Conservation (phyloP, 2,329 filamentous ascomycete species). For the Xylariaceae sp. region DNA sequence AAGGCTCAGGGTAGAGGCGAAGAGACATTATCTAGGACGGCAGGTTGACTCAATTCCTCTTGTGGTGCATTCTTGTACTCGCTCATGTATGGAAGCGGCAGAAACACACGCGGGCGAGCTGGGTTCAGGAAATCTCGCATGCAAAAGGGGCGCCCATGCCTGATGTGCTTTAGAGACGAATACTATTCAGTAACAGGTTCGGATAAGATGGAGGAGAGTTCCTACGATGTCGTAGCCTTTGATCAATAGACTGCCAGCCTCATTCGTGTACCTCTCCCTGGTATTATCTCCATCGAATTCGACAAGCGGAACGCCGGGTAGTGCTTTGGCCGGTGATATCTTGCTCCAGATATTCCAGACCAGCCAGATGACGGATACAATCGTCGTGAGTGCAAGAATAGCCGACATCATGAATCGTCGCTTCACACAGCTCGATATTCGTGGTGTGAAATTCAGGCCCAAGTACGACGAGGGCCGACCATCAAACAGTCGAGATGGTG, state of each 20-base stretch:
- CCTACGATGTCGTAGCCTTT: conserved; percentile 12
- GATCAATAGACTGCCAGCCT: conserved; percentile 7
- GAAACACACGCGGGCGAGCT: conserved; percentile 7
- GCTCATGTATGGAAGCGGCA: conserved; percentile 9
- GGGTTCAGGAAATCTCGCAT: conserved; percentile 12
- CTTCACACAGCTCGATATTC: background rate
- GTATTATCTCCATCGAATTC: conserved; percentile 14
- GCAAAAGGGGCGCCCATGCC: conserved; percentile 10
- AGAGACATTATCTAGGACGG: conserved; percentile 9
- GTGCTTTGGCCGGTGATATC: conserved; percentile 9
- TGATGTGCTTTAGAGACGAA: conserved; percentile 7
- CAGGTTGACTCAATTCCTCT: conserved; percentile 12
- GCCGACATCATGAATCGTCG: conserved; percentile 1
- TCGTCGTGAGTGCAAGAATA: background rate
- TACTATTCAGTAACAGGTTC: background rate
- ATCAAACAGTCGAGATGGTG: too few species aligned
- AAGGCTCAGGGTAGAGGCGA: background rate
- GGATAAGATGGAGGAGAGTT: conserved; percentile 1
- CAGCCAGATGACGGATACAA: conserved; percentile 9
- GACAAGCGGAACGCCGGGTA: conserved; percentile 12
- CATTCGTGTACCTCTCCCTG: conserved; percentile 9
- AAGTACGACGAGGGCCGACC: too few species aligned
- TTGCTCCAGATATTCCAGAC: conserved; percentile 9
- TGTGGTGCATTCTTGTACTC: conserved; percentile 12
- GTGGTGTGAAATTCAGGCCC: too few species aligned